A percentile compares a stretch with the other conserved stretches of the same genome.
These are phyloP conservation scores for Mycena belliarum DNA, from an alignment of 768 basidiomycete genomes.

Conservation along the genomic window DNA sequence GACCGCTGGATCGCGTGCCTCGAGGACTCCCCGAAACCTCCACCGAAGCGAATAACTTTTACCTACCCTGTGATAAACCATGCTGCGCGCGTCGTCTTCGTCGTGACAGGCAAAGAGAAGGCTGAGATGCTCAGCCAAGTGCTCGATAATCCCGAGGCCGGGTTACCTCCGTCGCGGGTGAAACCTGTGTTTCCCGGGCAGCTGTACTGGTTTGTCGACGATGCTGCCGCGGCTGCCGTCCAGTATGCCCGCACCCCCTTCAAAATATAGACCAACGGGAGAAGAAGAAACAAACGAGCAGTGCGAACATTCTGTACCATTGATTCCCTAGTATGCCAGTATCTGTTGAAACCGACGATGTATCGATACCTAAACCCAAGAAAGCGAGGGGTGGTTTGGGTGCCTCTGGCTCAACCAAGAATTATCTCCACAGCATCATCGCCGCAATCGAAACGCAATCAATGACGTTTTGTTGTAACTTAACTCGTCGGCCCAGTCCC, in stretches of 20 bases:
- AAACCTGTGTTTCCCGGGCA: slow-evolving; percentile 78
- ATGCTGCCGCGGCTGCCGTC: slow-evolving; percentile 71
- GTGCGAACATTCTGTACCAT: neutral
- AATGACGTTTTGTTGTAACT: neutral
- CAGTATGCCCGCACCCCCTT: slow-evolving; percentile 57
- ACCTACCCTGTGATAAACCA: slow-evolving; percentile 92
- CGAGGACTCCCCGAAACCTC: slow-evolving; percentile 93
- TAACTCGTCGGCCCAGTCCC: neutral
- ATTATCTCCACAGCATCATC: neutral
- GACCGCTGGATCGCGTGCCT: slow-evolving; percentile 95
- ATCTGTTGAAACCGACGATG: neutral
- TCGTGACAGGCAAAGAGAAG: slow-evolving; percentile 83
- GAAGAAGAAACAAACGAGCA: slow-evolving; percentile 5
- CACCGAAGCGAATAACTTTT: slow-evolving; percentile 85
- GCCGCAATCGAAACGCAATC: neutral
- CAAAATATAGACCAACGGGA: slow-evolving; percentile 43
- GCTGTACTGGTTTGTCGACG: slow-evolving; percentile 94
- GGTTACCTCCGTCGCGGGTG: slow-evolving; percentile 83
- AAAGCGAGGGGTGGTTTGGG: neutral
- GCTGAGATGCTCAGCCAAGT: slow-evolving; percentile 68
- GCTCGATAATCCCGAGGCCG: slow-evolving; percentile 79
- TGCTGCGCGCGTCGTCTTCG: slow-evolving; percentile 85
- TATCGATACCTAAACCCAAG: neutral
- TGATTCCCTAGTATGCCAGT: neutral
- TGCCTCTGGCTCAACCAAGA: no score